phyloP scores from a whole-genome alignment of 202 grass and related monocot genomes.

The Setaria italica region DNA sequence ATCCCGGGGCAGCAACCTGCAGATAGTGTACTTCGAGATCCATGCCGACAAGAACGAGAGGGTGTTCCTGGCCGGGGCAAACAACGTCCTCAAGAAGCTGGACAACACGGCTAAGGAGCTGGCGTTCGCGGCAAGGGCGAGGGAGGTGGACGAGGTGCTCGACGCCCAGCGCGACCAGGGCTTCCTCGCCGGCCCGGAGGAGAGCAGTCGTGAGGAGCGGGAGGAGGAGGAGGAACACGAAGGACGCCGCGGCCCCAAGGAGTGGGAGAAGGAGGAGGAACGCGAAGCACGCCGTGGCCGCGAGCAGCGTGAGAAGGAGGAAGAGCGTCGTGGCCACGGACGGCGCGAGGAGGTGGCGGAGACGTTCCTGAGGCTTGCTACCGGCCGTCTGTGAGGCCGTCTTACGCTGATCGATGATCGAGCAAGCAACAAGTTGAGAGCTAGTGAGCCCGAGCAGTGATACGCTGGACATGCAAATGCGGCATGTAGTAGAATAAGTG shows the following conservation, averaged over 20 bases:
- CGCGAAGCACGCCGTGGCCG: background rate
- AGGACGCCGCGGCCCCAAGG: background rate
- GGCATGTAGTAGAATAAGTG: conserved; percentile 25
- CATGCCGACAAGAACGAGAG: conserved; percentile 59
- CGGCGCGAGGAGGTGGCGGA: conserved; percentile 34
- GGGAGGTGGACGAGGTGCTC: conserved; percentile 68
- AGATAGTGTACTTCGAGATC: conserved; percentile 82
- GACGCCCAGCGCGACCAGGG: conserved; percentile 38
- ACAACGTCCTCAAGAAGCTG: conserved; percentile 66
- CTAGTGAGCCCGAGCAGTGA: background rate
- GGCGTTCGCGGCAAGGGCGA: conserved; percentile 49
- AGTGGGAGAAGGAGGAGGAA: conserved; percentile 38
- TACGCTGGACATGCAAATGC: background rate
- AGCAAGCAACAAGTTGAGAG: background rate
- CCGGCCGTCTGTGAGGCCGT: conserved; percentile 32
- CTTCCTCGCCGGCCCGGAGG: conserved; percentile 55
- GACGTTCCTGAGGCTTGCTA: conserved; percentile 33
- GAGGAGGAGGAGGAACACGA: conserved; percentile 23
- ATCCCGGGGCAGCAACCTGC: conserved; percentile 53
- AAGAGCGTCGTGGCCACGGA: background rate
- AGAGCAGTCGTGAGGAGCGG: conserved; percentile 13
- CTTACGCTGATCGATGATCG: background rate
- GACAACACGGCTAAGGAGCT: conserved; percentile 70
- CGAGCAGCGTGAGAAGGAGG: conserved; percentile 18
- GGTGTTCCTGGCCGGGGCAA: conserved; percentile 69